These are phyloP conservation scores for Fusarium musae DNA, from an alignment of 2,329 filamentous ascomycete genomes.

Conservation along the genomic window DNA sequence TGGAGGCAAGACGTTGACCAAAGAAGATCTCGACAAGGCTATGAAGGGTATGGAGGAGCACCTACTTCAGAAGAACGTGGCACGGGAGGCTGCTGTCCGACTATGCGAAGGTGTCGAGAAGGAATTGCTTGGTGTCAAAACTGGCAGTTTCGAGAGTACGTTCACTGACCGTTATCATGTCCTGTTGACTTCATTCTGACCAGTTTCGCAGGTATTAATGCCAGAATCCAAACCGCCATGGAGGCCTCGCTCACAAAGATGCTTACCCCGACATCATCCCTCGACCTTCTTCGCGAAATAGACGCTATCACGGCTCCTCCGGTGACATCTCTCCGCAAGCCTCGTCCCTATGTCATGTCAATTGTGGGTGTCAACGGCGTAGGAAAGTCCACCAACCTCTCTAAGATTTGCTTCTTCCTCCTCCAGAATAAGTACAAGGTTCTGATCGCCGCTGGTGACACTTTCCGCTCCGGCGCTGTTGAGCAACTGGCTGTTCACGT, in stretches of 20 bases:
- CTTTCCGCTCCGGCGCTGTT: constrained; percentile 95
- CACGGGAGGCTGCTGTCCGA: constrained; percentile 90
- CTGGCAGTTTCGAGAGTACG: constrained; percentile 83
- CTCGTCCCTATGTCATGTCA: constrained; percentile 94
- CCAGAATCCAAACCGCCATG: constrained; percentile 86
- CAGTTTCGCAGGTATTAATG: constrained; percentile 71
- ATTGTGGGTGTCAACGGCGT: constrained; percentile 99
- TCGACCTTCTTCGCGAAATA: constrained; percentile 95
- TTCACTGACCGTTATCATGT: background rate
- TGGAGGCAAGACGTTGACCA: constrained; percentile 90
- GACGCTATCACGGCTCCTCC: constrained; percentile 78
- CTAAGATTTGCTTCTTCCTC: constrained; percentile 98
- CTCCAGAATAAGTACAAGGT: constrained; percentile 97
- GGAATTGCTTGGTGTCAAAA: constrained; percentile 90
- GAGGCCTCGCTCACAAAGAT: constrained; percentile 94
- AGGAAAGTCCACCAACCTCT: constrained; percentile 96
- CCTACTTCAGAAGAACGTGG: constrained; percentile 93
- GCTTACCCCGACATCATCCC: constrained; percentile 91
- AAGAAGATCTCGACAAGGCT: constrained; percentile 88
- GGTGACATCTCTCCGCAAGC: constrained; percentile 68
- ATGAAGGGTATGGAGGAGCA: constrained; percentile 98
- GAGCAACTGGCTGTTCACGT: constrained; percentile 97
- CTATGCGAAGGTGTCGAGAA: constrained; percentile 92
- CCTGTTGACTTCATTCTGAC: constrained; percentile 4
- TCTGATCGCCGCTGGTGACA: constrained; percentile 93